Conservation (phyloP, 2,329 filamentous ascomycete genomes). For the Ophidiomyces ophidiicola region DNA sequence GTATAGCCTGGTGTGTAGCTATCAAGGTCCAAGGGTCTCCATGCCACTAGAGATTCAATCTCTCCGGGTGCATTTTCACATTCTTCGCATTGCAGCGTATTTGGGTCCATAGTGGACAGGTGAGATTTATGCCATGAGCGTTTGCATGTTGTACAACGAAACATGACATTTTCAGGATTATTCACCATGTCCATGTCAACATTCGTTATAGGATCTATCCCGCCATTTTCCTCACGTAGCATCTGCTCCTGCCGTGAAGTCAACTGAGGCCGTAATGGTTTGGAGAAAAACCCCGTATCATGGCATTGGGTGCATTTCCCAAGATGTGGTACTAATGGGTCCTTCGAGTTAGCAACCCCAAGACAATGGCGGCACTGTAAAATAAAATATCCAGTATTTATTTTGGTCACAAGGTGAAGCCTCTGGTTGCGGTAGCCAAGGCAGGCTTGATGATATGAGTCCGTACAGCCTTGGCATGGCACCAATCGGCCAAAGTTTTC, state of each 20-base stretch:
- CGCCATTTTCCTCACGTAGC: slow-evolving; percentile 63
- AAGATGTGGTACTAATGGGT: slow-evolving; percentile 55
- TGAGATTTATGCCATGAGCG: slow-evolving; percentile 77
- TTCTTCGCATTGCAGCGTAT: slow-evolving; percentile 50
- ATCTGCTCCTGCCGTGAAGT: slow-evolving; percentile 73
- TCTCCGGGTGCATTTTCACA: slow-evolving; percentile 56
- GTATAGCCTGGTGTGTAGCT: slow-evolving; percentile 43
- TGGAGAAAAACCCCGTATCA: slow-evolving; percentile 54
- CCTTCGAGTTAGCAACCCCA: slow-evolving; percentile 54
- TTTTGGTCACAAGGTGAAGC: slow-evolving; percentile 84
- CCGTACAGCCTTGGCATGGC: slow-evolving; percentile 81
- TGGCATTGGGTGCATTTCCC: slow-evolving; percentile 61
- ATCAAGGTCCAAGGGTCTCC: slow-evolving; percentile 58
- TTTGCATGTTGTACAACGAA: slow-evolving; percentile 66
- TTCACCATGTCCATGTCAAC: slow-evolving; percentile 57
- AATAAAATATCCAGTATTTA: slow-evolving; percentile 64
- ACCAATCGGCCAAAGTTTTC: slow-evolving; percentile 56
- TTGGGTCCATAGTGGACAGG: slow-evolving; percentile 43
- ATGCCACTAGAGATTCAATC: slow-evolving; percentile 70
- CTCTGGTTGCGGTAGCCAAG: slow-evolving; percentile 59
- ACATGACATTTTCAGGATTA: slow-evolving; percentile 63
- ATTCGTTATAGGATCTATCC: slow-evolving; percentile 59
- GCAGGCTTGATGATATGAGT: slow-evolving; percentile 71
- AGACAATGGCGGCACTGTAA: slow-evolving; percentile 84
- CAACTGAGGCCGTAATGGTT: slow-evolving; percentile 59